Evolutionary conservation across 2,329 filamentous ascomycete genomes (phyloP), one percentile per base, ranked within the genome.

Genomic region (Paraphaeosphaeria sporulosa): DNA sequence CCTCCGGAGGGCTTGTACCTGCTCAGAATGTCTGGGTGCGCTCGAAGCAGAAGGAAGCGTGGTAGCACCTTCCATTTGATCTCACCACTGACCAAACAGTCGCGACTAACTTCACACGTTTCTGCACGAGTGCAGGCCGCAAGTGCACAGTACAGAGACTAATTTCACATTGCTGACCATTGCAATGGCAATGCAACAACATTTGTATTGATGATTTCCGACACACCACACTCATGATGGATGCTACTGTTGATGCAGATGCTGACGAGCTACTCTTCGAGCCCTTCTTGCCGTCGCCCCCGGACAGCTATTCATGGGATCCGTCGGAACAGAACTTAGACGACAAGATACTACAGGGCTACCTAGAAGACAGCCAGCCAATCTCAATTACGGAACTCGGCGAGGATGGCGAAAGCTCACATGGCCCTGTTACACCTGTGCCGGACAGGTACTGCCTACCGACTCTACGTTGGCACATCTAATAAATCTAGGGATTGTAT

Each of bases 241-340:
- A 75, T 15, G 42, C 40, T 21, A 58, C 61, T n/a, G 25, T n/a
- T 32, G 60, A 62, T 30, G 43, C 65, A 38, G 70, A 62, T 36
- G 47, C 65, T 42, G 71, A 78, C 9, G 72, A 76, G 43, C 71
- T 76, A 55, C 68, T 79, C 5, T 75, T 77, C 51, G 64, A 63
- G 19, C 44, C 54, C 8, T 47, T 55, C 27, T 62, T 60, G 13
- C 68, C 68, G 1, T 69, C 72, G 23, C 52, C 30, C 19, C 30
- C 42, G 17, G 10, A 36, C 32, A 61, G 60, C 9, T 59, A 57
- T n/a, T 25, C 64, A 8, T 65, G 65, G 3, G 61, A 64, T 36
- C 8, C 44, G 23, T 57, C 61, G 48, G 55, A 65, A 12, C 55
- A 72, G 43, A 54, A 57, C 0, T 67, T 61, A 6, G 62, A 69